phyloP scores from a whole-genome alignment of 106 monocot species.

The Apostasia shenzhenica region DNA sequence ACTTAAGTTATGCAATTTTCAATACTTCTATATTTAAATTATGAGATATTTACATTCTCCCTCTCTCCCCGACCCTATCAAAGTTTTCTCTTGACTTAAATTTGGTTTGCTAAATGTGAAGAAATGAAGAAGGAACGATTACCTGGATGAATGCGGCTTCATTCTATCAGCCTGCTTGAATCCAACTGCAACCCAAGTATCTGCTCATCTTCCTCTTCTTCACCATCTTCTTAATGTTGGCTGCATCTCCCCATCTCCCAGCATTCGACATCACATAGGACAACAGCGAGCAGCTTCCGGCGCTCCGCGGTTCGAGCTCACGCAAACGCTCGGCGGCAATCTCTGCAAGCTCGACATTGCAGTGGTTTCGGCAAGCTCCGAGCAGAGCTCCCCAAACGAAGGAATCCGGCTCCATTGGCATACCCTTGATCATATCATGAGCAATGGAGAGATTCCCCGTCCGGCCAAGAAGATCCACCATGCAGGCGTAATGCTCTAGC shows the following conservation, averaged over 20 bases:
- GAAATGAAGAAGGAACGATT: too few species aligned
- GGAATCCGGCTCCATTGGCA: conserved; percentile 45
- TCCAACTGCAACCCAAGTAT: conserved; percentile 36
- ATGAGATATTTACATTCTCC: too few species aligned
- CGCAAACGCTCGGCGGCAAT: conserved; percentile 27
- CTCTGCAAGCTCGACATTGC: conserved; percentile 25
- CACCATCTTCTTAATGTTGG: conserved; percentile 16
- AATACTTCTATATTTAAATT: too few species aligned
- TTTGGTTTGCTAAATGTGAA: too few species aligned
- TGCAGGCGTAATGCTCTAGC: conserved; percentile 66
- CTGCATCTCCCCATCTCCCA: conserved; percentile 29
- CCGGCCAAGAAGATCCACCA: conserved; percentile 62
- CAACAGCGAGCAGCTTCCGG: conserved; percentile 20
- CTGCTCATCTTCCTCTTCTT: conserved; percentile 23
- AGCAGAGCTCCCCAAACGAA: conserved; percentile 66
- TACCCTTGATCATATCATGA: conserved; percentile 30
- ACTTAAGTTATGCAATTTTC: too few species aligned
- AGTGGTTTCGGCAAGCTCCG: conserved; percentile 38
- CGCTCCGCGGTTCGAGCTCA: conserved; percentile 34
- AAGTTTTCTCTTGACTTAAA: too few species aligned
- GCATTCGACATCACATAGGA: conserved; percentile 16
- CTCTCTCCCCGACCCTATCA: too few species aligned
- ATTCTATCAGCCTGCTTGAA: background rate
- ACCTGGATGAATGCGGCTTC: too few species aligned
- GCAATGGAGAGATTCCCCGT: conserved; percentile 37